Evolutionary conservation across 1,284 basidiomycete genomes (phyloP).

Genomic region (Kwoniella shivajii): DNA sequence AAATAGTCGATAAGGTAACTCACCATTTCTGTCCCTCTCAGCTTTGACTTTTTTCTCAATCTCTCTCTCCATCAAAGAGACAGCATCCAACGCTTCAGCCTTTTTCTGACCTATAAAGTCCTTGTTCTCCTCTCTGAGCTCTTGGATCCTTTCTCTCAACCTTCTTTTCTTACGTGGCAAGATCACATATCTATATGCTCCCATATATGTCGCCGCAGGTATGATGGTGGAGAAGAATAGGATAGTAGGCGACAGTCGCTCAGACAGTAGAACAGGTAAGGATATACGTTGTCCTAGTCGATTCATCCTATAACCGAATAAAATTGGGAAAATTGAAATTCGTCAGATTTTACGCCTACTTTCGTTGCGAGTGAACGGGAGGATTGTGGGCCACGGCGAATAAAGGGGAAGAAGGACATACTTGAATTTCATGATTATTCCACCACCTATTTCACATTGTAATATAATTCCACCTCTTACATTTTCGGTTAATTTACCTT

Average conservation of each 20-base stretch:
- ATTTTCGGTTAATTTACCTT: slow-evolving; percentile 44
- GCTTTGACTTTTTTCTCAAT: slow-evolving; percentile 51
- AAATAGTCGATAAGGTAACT: slow-evolving; percentile 5
- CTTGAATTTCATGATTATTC: slow-evolving; percentile 39
- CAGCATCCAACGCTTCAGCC: slow-evolving; percentile 63
- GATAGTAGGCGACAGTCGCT: slow-evolving; percentile 57
- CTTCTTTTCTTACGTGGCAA: slow-evolving; percentile 60
- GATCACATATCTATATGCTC: slow-evolving; percentile 63
- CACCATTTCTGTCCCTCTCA: slow-evolving; percentile 54
- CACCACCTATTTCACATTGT: slow-evolving; percentile 33
- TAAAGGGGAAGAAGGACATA: slow-evolving; percentile 17
- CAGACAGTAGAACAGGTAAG: slow-evolving; percentile 62
- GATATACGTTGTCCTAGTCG: slow-evolving; percentile 61
- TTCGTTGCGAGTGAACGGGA: too few relatives aligned
- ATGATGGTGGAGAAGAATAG: slow-evolving; percentile 59
- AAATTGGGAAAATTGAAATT: not conserved
- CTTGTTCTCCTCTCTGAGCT: slow-evolving; percentile 62
- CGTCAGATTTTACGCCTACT: not conserved
- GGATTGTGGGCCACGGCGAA: not conserved
- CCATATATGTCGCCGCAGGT: slow-evolving; percentile 60
- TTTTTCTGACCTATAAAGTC: slow-evolving; percentile 64
- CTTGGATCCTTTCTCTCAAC: slow-evolving; percentile 59
- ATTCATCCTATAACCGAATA: slow-evolving; percentile 31
- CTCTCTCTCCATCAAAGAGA: slow-evolving; percentile 54
- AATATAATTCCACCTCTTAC: slow-evolving; percentile 41